phyloP scores from a whole-genome alignment of 2,329 filamentous ascomycete species.

The Fusarium sp. region DNA sequence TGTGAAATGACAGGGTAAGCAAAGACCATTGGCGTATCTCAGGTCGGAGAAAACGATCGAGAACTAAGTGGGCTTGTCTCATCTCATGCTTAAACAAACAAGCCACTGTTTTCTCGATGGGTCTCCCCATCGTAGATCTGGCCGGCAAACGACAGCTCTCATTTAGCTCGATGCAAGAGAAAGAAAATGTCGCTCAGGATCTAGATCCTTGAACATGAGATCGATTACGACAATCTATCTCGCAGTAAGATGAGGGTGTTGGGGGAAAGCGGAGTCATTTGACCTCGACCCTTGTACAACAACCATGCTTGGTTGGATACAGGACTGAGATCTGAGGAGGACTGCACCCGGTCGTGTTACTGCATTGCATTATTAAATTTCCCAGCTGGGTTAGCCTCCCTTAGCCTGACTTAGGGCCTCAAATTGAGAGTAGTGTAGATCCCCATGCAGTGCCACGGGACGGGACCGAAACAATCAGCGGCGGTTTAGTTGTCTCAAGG shows the following conservation, averaged over 20 bases:
- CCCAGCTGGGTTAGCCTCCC: not conserved
- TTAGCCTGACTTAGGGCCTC: slow-evolving; percentile 1
- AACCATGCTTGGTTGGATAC: not conserved
- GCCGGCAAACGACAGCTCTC: not conserved
- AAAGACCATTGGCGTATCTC: slow-evolving; percentile 2
- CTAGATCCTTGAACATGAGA: slow-evolving; percentile 1
- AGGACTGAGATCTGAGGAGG: not conserved
- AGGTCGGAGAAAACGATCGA: slow-evolving; percentile 32
- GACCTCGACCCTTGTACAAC: not conserved
- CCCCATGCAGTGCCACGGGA: not conserved
- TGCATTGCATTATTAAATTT: not conserved
- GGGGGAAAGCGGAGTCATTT: not conserved
- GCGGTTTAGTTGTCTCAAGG: not conserved
- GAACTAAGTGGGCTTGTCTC: slow-evolving; percentile 8
- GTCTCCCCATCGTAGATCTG: slow-evolving; percentile 6
- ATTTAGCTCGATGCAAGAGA: slow-evolving; percentile 4
- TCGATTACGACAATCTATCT: not conserved
- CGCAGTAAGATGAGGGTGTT: not conserved
- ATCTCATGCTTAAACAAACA: slow-evolving; percentile 5
- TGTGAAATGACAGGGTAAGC: slow-evolving; percentile 6
- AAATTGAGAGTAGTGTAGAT: not conserved
- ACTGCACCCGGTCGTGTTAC: not conserved
- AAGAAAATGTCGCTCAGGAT: not conserved
- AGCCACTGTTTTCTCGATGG: not conserved
- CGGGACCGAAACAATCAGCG: not conserved